Percentiles rank a stretch among this genome's conserved stretches.
These are phyloP conservation scores for Pleurotus cornucopiae DNA, from an alignment of 768 basidiomycete genomes.

Conservation along the genomic window DNA sequence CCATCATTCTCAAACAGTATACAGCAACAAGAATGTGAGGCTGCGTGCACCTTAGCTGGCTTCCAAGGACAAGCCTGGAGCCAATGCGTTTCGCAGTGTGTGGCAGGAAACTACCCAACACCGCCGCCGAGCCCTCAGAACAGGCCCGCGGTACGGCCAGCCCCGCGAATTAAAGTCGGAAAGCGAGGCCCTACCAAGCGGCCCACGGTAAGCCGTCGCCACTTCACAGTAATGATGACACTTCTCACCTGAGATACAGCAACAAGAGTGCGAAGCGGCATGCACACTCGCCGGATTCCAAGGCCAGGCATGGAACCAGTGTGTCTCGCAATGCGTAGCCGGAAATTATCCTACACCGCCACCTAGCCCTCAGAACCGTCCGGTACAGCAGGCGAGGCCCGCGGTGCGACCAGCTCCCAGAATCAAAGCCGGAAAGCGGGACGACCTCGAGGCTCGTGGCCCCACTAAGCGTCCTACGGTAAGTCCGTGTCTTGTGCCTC, in stretches of 20 bases:
- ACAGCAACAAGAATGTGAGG: neutral
- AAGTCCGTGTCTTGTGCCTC: too few relatives aligned
- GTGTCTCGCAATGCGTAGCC: neutral
- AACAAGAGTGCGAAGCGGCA: neutral
- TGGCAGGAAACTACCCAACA: neutral
- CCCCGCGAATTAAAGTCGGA: neutral
- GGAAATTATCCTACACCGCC: neutral
- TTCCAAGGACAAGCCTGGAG: neutral
- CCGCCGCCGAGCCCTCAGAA: neutral
- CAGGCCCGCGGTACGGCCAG: neutral
- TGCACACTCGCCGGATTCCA: neutral
- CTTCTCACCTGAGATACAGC: neutral
- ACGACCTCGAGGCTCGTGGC: neutral
- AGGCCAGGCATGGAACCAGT: neutral
- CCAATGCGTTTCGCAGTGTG: neutral
- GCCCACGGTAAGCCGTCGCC: neutral
- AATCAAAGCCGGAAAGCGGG: neutral
- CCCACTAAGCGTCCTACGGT: neutral
- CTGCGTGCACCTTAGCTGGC: neutral
- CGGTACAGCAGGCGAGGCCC: too few relatives aligned
- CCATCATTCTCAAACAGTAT: too few relatives aligned
- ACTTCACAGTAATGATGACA: neutral
- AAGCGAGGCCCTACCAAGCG: neutral
- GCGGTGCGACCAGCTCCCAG: neutral
- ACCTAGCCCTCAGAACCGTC: neutral